Evolutionary conservation across 2,329 filamentous ascomycete genomes (phyloP).

Genomic region (Aspergillus ochraceoroseus): DNA sequence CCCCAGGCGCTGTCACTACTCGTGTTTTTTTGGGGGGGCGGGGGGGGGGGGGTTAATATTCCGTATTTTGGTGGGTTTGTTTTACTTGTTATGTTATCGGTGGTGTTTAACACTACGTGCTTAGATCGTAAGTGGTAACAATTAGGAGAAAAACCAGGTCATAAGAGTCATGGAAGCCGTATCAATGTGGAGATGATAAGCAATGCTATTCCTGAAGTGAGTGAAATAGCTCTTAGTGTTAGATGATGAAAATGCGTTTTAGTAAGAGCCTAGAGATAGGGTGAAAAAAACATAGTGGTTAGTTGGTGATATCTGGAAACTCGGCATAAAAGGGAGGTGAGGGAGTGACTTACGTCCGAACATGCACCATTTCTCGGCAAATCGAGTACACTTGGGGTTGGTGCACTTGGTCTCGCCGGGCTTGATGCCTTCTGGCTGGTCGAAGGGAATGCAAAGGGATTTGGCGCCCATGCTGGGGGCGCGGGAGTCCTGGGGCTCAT

Average conservation of each 20-base stretch:
- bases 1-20: no score
- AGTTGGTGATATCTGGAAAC: no score
- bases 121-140: no score
- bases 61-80: no score
- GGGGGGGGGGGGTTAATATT: no score
- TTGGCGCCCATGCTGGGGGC: constrained; percentile 73
- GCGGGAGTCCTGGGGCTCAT: constrained; percentile 67
- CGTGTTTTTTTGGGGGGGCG: no score
- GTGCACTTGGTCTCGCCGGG: constrained; percentile 83
- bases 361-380: constrained; percentile 84
- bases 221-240: background rate
- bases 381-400: constrained; percentile 73
- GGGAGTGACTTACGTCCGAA: constrained; percentile 63
- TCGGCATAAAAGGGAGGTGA: background rate
- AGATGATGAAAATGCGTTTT: constrained; percentile 10
- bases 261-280: constrained; percentile 30
- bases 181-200: background rate
- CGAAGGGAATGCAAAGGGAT: constrained; percentile 72
- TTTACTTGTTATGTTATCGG: no score
- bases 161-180: constrained; percentile 15
- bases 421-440: constrained; percentile 76
- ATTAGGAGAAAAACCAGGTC: no score
- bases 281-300: constrained; percentile 4
- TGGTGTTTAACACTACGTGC: no score
- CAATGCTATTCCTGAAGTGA: background rate